A percentile compares a stretch with the other conserved stretches of the same genome.
Evolutionary conservation across 257 asterid species (phyloP).

Genomic region (Penstemon barbatus): DNA sequence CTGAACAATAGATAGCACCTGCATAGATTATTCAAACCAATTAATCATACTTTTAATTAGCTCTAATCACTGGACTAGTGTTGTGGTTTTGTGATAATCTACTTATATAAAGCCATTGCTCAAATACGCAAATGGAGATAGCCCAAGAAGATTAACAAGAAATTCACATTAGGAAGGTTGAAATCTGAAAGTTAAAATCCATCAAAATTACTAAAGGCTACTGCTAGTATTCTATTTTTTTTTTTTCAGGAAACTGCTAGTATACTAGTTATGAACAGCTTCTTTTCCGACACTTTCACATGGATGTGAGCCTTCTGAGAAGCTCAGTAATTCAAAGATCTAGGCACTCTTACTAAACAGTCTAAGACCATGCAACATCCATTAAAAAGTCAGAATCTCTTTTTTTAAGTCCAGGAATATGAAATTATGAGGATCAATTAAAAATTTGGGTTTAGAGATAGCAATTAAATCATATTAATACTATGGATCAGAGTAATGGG

Average conservation of each 20-base stretch:
- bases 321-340: not conserved
- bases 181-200: not conserved
- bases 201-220: not conserved
- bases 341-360: not conserved
- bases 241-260: not conserved
- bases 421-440: not conserved
- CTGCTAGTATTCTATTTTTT: too few species aligned
- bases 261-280: not conserved
- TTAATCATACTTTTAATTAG: not conserved
- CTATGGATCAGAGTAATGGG: conserved; percentile 13
- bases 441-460: not conserved
- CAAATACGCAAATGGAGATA: not conserved
- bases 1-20: conserved; percentile 71
- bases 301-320: not conserved
- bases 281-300: not conserved
- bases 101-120: not conserved
- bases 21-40: conserved; percentile 25
- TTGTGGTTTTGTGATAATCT: not conserved
- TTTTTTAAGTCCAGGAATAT: not conserved
- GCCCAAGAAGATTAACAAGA: not conserved
- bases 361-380: not conserved
- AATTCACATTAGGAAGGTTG: not conserved
- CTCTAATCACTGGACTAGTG: not conserved
- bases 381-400: not conserved
- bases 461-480: not conserved